A percentile compares a stretch with the other conserved stretches of the same genome.
phyloP scores from a whole-genome alignment of 1,284 basidiomycete genomes.

The Ganoderma multipileum region DNA sequence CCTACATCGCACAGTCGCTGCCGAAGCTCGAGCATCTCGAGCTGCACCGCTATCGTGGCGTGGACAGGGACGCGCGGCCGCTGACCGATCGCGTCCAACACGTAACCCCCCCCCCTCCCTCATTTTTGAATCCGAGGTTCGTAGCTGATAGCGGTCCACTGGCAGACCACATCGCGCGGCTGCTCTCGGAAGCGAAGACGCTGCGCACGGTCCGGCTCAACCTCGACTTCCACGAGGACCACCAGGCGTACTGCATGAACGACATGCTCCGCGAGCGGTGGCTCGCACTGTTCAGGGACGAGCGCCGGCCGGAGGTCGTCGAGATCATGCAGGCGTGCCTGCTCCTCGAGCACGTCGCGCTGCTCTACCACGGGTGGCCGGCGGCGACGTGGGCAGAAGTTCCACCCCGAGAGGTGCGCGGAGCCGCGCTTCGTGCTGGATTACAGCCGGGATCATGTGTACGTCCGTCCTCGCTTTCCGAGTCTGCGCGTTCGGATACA shows the following conservation, averaged over 20 bases:
- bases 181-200: not conserved
- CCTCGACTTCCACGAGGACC: not conserved
- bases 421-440: not conserved
- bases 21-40: slow-evolving; percentile 4
- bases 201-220: not conserved
- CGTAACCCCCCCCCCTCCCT: not conserved
- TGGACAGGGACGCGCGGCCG: not conserved
- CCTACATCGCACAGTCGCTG: not conserved
- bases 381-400: not conserved
- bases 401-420: not conserved
- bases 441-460: not conserved
- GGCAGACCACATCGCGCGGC: slow-evolving; percentile 5
- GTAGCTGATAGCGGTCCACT: no score
- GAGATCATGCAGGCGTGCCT: not conserved
- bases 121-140: not conserved
- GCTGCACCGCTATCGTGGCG: slow-evolving; percentile 8
- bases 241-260: not conserved
- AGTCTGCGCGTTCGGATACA: not conserved
- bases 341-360: not conserved
- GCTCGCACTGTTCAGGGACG: not conserved
- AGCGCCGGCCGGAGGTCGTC: not conserved
- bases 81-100: not conserved
- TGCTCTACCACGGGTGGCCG: not conserved
- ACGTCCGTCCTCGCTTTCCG: not conserved
- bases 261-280: not conserved